Conservation (phyloP, 225 moss, liverwort and hornwort species). For the Bryum argenteum region DNA sequence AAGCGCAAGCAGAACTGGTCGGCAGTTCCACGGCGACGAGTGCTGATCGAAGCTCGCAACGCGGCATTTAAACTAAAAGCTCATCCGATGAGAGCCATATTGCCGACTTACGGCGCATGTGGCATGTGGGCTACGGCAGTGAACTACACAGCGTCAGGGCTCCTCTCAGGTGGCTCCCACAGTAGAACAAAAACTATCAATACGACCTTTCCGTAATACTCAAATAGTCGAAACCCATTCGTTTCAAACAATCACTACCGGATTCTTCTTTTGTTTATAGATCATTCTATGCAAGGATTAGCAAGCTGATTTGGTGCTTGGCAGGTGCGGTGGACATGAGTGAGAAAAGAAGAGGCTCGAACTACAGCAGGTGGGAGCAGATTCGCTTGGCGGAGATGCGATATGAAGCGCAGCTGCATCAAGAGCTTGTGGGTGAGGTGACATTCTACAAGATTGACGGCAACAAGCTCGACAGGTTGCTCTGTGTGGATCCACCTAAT, state of each 20-base stretch:
- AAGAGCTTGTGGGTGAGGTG: conserved; percentile 38
- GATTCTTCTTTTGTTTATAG: too few relatives aligned
- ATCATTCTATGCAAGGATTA: too few relatives aligned
- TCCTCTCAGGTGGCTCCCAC: conserved; percentile 34
- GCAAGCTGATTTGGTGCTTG: neutral
- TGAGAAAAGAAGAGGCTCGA: conserved; percentile 33
- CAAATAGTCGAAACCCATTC: too few relatives aligned
- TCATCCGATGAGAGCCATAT: conserved; percentile 8
- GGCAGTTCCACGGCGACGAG: conserved; percentile 20
- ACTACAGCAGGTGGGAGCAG: conserved; percentile 57
- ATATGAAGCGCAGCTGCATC: conserved; percentile 45
- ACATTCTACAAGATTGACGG: conserved; percentile 60
- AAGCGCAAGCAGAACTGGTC: conserved; percentile 32
- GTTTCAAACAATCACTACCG: too few relatives aligned
- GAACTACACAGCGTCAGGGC: conserved; percentile 14
- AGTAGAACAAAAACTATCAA: too few relatives aligned
- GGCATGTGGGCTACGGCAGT: conserved; percentile 37
- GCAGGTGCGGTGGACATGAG: conserved; percentile 49
- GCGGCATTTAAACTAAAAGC: conserved; percentile 37
- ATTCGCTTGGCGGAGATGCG: conserved; percentile 36
- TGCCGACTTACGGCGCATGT: conserved; percentile 39
- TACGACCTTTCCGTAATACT: too few relatives aligned
- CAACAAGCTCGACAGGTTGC: conserved; percentile 52
- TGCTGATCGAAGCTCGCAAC: conserved; percentile 27
- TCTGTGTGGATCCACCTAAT: conserved; percentile 38